phyloP scores from a whole-genome alignment of 75 land plant genomes.

The Azolla pinnata region DNA sequence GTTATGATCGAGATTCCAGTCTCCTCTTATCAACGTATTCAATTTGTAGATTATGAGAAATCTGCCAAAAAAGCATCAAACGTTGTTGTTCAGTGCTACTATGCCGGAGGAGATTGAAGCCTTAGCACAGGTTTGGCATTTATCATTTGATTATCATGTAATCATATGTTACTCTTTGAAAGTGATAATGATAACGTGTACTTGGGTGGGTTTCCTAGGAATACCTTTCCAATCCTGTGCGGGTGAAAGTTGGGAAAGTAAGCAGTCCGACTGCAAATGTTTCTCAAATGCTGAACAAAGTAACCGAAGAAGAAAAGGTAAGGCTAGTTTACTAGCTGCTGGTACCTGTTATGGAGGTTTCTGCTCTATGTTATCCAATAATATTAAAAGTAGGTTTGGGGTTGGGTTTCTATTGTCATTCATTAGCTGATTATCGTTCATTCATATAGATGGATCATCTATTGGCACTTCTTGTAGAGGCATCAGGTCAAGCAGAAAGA shows the following conservation, averaged over 20 bases:
- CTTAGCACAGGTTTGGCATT: slow-evolving; percentile 46
- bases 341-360: too few relatives aligned
- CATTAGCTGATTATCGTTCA: too few relatives aligned
- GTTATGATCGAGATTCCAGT: background rate
- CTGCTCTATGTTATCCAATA: too few relatives aligned
- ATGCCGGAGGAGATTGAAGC: slow-evolving; percentile 77
- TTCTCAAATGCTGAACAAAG: slow-evolving; percentile 49
- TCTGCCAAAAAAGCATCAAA: slow-evolving; percentile 64
- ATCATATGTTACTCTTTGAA: slow-evolving; percentile 1
- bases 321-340: too few relatives aligned
- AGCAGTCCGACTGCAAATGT: slow-evolving; percentile 77
- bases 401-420: too few relatives aligned
- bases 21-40: background rate
- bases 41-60: slow-evolving; percentile 43
- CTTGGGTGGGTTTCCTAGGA: slow-evolving; percentile 22
- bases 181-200: background rate
- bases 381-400: too few relatives aligned
- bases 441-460: slow-evolving; percentile 46
- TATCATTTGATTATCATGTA: background rate
- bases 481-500: slow-evolving; percentile 41
- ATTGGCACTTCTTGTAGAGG: slow-evolving; percentile 58
- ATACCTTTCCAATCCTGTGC: slow-evolving; percentile 49
- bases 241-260: slow-evolving; percentile 72
- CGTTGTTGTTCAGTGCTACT: slow-evolving; percentile 75
- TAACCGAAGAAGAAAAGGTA: slow-evolving; percentile 57